Evolutionary conservation across 1,139 yeast genomes (phyloP), one percentile per base, ranked within the genome.

Genomic region (Scheffersomyces illinoinensis): DNA sequence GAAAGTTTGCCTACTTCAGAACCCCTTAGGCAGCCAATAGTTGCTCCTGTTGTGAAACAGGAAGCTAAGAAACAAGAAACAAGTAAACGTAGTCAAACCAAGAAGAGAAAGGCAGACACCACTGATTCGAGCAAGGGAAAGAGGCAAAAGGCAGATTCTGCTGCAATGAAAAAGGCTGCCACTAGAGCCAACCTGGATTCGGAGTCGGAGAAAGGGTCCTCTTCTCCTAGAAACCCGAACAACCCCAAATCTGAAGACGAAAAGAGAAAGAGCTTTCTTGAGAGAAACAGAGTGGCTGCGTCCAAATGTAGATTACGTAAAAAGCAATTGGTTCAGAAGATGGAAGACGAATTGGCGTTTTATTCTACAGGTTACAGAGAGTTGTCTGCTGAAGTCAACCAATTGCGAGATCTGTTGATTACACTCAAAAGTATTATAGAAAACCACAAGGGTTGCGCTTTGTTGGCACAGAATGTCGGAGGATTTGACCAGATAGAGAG

Each of bases 231-330:
- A 53, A 59, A 65, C 57, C 10, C 51, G 17, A 24, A 43, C 51
- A 39, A 39, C 33, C 55, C 56, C 21, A 61, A 71, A 61, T 71
- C 82, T 0, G 89, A 85, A 53, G 91, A 84, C 54, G 95, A 90
- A 54, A 92, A 90, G 70, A 84, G 98, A 46, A 87, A 87, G 71
- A 88, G 84, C 64, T 95, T 95, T 67, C 76, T 95, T 64, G 99
- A 95, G 71, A 82, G 98, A 62, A 95, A 95, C 72, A 83, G 99
- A 61, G 86, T 95, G 17, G 99, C 99, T 0, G 99, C 99, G 0
- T 87, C 96, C 50, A 93, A 93, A 73, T 96, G 98, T 77, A 86
- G 99, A 59, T 97, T 91, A 74, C 85, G 98, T 57, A 96, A 95
- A 82, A 95, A 96, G 76, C 93, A 91, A 71, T 89, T 91, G 81